Evolutionary conservation across 2,329 filamentous ascomycete species (phyloP).

Genomic region (Nemania sp.): DNA sequence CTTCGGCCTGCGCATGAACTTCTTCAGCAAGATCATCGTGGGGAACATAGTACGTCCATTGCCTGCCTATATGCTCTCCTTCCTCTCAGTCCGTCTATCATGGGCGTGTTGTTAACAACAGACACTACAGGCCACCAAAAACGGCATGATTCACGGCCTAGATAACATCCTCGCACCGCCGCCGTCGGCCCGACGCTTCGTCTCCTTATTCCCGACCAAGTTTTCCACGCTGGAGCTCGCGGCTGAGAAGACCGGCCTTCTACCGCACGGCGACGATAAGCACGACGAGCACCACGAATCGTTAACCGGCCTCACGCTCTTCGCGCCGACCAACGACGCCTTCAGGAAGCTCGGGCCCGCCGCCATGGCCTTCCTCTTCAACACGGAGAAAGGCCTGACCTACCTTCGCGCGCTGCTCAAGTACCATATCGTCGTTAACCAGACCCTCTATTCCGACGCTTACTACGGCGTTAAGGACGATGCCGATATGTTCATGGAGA

Average conservation of each 20-base stretch:
- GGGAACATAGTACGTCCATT: slow-evolving; percentile 66
- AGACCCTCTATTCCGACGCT: slow-evolving; percentile 72
- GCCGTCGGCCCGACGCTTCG: slow-evolving; percentile 54
- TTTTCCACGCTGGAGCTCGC: slow-evolving; percentile 82
- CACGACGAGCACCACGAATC: slow-evolving; percentile 45
- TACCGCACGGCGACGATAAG: slow-evolving; percentile 27
- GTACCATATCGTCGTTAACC: slow-evolving; percentile 41
- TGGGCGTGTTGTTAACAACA: slow-evolving; percentile 4
- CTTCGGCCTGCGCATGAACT: slow-evolving; percentile 72
- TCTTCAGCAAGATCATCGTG: slow-evolving; percentile 70
- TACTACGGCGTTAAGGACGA: slow-evolving; percentile 59
- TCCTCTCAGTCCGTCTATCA: not conserved
- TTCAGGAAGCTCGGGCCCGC: slow-evolving; percentile 72
- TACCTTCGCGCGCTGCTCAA: slow-evolving; percentile 71
- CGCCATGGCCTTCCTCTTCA: slow-evolving; percentile 85
- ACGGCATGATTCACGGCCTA: slow-evolving; percentile 80
- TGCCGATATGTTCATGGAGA: not conserved
- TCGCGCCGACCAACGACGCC: slow-evolving; percentile 80
- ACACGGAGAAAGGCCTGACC: slow-evolving; percentile 68
- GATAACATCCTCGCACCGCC: slow-evolving; percentile 78
- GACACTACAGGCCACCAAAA: slow-evolving; percentile 62
- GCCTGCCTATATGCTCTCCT: not conserved
- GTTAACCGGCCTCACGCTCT: slow-evolving; percentile 71
- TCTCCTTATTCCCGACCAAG: slow-evolving; percentile 69
- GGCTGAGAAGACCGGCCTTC: slow-evolving; percentile 73